phyloP scores from a whole-genome alignment of 257 asterid genomes.

The Gentiana straminea region DNA sequence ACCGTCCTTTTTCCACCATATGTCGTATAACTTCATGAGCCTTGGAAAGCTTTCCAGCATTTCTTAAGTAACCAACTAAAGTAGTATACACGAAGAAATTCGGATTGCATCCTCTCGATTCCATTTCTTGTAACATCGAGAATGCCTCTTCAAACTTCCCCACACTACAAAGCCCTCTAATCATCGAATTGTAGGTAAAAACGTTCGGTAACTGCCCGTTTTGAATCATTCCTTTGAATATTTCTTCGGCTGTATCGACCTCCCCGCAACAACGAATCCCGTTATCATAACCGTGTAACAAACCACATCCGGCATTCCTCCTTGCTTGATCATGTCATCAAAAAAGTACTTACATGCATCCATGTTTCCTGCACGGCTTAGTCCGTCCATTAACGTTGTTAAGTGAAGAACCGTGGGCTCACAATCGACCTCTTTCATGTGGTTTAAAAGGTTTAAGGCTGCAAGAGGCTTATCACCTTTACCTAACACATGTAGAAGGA shows the following conservation, averaged over 20 bases:
- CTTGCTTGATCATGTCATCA: conserved; percentile 57
- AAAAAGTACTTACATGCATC: conserved; percentile 78
- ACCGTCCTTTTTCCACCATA: no score
- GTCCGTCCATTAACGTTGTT: no score
- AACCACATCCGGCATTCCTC: conserved; percentile 75
- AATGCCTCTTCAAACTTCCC: conserved; percentile 72
- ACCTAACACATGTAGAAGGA: no score
- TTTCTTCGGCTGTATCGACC: conserved; percentile 49
- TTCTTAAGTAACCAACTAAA: conserved; percentile 59
- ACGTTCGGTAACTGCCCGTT: conserved; percentile 84
- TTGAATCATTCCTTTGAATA: conserved; percentile 53
- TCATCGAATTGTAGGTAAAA: conserved; percentile 91
- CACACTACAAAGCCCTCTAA: conserved; percentile 76
- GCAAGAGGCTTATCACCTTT: no score
- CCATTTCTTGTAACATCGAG: conserved; percentile 84
- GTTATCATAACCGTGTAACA: conserved; percentile 90
- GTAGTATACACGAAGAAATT: conserved; percentile 92
- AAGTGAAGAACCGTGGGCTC: no score
- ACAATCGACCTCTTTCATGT: no score
- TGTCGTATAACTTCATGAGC: no score
- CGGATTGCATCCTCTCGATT: conserved; percentile 72
- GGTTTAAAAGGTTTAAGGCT: no score
- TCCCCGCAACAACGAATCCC: conserved; percentile 70
- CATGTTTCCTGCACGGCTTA: conserved; percentile 85
- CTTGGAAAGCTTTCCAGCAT: no score